These are phyloP conservation scores for Lasiosphaeriaceae sp. DNA, from an alignment of 495 filamentous ascomycete species.

Conservation along the genomic window DNA sequence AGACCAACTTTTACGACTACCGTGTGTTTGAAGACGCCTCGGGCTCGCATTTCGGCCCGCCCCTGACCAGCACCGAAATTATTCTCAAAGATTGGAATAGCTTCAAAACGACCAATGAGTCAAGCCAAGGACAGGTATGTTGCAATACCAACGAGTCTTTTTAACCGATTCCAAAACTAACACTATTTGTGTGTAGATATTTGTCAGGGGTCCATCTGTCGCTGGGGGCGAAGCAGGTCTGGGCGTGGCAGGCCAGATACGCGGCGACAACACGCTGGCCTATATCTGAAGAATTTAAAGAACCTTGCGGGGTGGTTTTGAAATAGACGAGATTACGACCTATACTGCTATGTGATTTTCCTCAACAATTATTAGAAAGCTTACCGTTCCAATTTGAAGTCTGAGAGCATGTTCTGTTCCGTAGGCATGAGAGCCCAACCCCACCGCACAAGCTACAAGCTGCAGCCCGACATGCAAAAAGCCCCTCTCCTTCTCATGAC, in stretches of 20 bases:
- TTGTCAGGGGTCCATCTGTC: constrained; percentile 66
- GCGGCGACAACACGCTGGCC: constrained; percentile 53
- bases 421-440: too few relatives aligned
- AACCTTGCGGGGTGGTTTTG: too few relatives aligned
- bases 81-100: constrained; percentile 57
- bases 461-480: too few relatives aligned
- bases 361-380: too few relatives aligned
- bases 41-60: constrained; percentile 74
- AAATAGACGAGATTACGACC: too few relatives aligned
- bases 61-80: constrained; percentile 75
- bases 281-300: constrained; percentile 26
- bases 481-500: too few relatives aligned
- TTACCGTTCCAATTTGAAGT: too few relatives aligned
- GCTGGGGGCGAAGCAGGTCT: constrained; percentile 56
- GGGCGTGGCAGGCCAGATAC: constrained; percentile 53
- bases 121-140: constrained; percentile 60
- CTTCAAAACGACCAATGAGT: constrained; percentile 57
- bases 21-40: constrained; percentile 51
- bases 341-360: too few relatives aligned
- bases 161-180: not conserved
- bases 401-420: too few relatives aligned
- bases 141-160: not conserved
- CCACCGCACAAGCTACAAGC: too few relatives aligned
- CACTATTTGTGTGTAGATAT: constrained; percentile 40
- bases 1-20: constrained; percentile 88